Evolutionary conservation across 371 early-diverging fungal genomes (phyloP).

Genomic region (Mucor velutinosus): DNA sequence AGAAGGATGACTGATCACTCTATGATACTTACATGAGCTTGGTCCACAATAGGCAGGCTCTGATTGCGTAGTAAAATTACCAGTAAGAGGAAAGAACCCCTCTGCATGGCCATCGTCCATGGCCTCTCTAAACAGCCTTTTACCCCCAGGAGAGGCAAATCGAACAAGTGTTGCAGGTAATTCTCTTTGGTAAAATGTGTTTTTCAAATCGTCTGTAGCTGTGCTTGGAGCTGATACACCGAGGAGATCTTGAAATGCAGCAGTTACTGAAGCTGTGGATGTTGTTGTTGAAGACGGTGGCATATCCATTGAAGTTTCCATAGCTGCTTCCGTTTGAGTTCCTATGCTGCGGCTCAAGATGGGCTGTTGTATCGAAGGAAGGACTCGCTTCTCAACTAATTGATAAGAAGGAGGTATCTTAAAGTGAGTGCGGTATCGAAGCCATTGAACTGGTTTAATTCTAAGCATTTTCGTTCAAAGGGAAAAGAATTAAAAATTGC

Average conservation of each 20-base stretch:
- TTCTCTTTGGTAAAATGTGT: constrained; percentile 78
- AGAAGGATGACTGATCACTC: constrained; percentile 43
- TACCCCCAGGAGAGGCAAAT: constrained; percentile 81
- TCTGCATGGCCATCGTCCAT: constrained; percentile 81
- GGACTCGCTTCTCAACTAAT: neutral
- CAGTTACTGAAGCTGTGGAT: constrained; percentile 4
- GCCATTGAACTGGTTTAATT: constrained; percentile 8
- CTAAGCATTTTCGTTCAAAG: neutral
- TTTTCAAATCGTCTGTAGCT: constrained; percentile 42
- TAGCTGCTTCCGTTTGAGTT: constrained; percentile 10
- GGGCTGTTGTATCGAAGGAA: neutral
- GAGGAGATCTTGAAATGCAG: constrained; percentile 27
- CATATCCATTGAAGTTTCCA: neutral
- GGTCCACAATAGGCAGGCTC: constrained; percentile 78
- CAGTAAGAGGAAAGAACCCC: constrained; percentile 83
- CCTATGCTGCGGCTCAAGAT: constrained; percentile 12
- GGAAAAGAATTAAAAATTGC: neutral
- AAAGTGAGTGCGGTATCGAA: constrained; percentile 13
- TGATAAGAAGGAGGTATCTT: constrained; percentile 1
- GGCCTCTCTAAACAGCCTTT: constrained; percentile 75
- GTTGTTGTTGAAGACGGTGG: neutral
- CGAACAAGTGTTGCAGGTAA: constrained; percentile 74
- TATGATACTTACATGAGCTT: constrained; percentile 51
- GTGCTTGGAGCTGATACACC: constrained; percentile 13
- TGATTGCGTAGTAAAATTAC: constrained; percentile 89